These are phyloP conservation scores for Mortierella hygrophila DNA, from an alignment of 192 early-diverging fungal genomes.

Conservation along the genomic window DNA sequence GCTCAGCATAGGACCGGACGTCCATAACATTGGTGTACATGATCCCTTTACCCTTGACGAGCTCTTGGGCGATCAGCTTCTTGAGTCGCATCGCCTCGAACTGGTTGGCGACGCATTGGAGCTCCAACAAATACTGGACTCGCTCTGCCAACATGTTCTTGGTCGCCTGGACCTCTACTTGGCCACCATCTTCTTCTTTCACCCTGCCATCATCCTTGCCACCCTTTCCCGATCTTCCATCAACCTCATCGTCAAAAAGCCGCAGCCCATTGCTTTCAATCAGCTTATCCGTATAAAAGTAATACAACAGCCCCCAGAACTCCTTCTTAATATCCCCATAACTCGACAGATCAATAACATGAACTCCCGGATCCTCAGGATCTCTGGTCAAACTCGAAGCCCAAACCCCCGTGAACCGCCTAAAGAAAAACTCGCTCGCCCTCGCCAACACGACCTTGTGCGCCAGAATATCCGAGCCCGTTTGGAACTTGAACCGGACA, in stretches of 20 bases:
- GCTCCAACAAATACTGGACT: constrained; percentile 18
- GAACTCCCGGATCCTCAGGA: not conserved
- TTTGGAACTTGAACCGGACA: constrained; percentile 18
- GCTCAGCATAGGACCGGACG: not conserved
- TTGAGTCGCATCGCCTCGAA: constrained; percentile 14
- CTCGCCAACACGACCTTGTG: constrained; percentile 31
- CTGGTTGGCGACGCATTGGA: constrained; percentile 1
- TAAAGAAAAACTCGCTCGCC: constrained; percentile 11
- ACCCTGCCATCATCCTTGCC: not conserved
- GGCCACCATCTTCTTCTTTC: not conserved
- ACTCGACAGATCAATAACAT: constrained; percentile 21
- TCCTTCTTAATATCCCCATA: not conserved
- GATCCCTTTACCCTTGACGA: not conserved
- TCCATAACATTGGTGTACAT: constrained; percentile 30
- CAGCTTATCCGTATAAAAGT: constrained; percentile 18
- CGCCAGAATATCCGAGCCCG: constrained; percentile 12
- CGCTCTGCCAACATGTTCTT: not conserved
- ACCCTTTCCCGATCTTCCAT: not conserved
- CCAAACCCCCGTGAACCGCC: constrained; percentile 21
- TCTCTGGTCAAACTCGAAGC: not conserved
- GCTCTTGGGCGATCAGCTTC: constrained; percentile 10
- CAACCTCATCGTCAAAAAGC: not conserved
- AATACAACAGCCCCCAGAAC: constrained; percentile 27
- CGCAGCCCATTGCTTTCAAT: constrained; percentile 10
- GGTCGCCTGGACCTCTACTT: not conserved